Percentiles rank a stretch among this genome's conserved stretches.
Conservation (phyloP, 75 land plant species). For the Selaginella moellendorffii region DNA sequence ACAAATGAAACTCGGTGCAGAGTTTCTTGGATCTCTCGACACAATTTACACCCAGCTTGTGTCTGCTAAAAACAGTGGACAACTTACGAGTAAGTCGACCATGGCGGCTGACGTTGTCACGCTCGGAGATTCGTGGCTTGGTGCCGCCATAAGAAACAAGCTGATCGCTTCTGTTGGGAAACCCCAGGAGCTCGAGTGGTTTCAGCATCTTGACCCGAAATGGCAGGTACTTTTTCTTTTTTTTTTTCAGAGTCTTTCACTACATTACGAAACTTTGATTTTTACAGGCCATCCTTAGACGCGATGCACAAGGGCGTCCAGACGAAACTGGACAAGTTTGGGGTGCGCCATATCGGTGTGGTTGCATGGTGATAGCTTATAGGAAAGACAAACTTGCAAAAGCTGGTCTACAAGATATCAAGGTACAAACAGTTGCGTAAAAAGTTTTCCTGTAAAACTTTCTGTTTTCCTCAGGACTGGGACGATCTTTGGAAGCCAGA, state of each 20-base stretch:
- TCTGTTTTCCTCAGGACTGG: constrained; percentile 79
- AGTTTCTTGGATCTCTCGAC: constrained; percentile 42
- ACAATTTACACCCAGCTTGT: constrained; percentile 39
- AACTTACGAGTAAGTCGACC: constrained; percentile 32
- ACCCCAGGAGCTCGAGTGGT: constrained; percentile 73
- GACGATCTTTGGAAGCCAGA: constrained; percentile 76
- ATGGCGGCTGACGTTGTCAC: constrained; percentile 74
- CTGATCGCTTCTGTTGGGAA: constrained; percentile 56
- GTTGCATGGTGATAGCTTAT: constrained; percentile 80
- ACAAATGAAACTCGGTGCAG: constrained; percentile 32
- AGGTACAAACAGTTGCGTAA: constrained; percentile 35
- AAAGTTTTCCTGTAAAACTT: no score
- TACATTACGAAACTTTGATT: no score
- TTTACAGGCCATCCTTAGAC: constrained; percentile 49
- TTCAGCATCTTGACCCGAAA: constrained; percentile 31
- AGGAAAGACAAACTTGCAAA: constrained; percentile 61
- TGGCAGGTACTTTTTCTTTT: constrained; percentile 67
- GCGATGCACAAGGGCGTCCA: constrained; percentile 43
- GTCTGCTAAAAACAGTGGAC: constrained; percentile 18
- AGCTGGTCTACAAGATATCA: constrained; percentile 50
- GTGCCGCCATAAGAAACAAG: constrained; percentile 36
- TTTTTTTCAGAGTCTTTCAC: no score
- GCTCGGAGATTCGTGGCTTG: constrained; percentile 89
- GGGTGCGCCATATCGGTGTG: constrained; percentile 91
- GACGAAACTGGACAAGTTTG: constrained; percentile 56